Evolutionary conservation across 331 rosid genomes (phyloP).

Genomic region (Pyracantha coccinea): DNA sequence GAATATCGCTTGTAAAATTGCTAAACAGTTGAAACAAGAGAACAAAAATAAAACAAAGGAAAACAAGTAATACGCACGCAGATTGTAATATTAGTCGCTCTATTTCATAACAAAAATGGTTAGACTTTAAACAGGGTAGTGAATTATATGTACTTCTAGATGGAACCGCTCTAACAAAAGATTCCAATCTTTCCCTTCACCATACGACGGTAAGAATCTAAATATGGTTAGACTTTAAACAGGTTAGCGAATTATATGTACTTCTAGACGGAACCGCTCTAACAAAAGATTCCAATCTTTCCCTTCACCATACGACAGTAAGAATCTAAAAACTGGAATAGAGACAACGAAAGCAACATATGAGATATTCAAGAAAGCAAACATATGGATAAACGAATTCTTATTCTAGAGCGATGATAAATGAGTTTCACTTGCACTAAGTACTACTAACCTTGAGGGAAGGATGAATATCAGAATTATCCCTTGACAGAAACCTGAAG

Average conservation of each 20-base stretch:
- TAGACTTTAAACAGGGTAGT: neutral
- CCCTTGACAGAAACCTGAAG: conserved; percentile 94
- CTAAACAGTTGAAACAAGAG: neutral
- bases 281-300: neutral
- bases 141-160: neutral
- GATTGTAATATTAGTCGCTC: neutral
- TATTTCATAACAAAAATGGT: neutral
- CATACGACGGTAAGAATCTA: neutral
- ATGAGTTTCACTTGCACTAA: neutral
- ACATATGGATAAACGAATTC: neutral
- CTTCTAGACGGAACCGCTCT: neutral
- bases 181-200: neutral
- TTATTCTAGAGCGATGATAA: neutral
- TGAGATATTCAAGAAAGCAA: neutral
- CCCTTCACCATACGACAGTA: neutral
- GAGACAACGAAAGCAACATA: neutral
- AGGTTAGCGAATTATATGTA: no score
- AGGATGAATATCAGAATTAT: conserved; percentile 74
- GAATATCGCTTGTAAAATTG: neutral
- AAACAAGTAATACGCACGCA: neutral
- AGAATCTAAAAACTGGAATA: neutral
- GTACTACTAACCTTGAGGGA: conserved; percentile 60
- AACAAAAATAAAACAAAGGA: neutral
- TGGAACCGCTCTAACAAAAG: neutral
- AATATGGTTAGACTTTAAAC: no score